phyloP scores from a whole-genome alignment of 495 filamentous ascomycete genomes.

The Neurospora terricola region DNA sequence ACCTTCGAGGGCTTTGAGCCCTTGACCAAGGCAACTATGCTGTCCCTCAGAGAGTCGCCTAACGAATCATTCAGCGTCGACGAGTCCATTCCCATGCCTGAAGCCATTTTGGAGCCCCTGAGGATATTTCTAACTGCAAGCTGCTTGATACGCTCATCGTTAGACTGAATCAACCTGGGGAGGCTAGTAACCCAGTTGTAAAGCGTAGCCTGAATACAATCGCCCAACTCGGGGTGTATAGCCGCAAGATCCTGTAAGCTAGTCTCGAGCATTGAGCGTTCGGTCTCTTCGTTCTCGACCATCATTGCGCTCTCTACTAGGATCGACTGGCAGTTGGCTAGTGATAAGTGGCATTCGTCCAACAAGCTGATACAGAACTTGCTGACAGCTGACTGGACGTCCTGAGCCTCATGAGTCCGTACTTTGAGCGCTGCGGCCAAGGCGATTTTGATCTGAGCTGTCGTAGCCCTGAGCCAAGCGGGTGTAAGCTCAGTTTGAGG shows the following conservation, averaged over 20 bases:
- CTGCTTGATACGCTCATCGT: constrained; percentile 68
- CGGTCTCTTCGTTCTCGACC: constrained; percentile 46
- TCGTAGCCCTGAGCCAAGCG: constrained; percentile 75
- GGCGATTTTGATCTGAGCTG: constrained; percentile 75
- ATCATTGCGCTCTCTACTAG: constrained; percentile 75
- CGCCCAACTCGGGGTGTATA: constrained; percentile 53
- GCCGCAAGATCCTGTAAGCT: constrained; percentile 50
- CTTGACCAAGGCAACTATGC: constrained; percentile 38
- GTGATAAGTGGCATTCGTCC: constrained; percentile 64
- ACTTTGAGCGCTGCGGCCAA: constrained; percentile 68
- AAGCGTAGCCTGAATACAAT: constrained; percentile 59
- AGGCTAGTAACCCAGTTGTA: constrained; percentile 76
- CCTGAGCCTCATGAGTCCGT: constrained; percentile 59
- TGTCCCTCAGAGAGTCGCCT: constrained; percentile 52
- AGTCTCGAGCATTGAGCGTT: constrained; percentile 30
- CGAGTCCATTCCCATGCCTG: constrained; percentile 54
- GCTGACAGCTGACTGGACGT: constrained; percentile 60
- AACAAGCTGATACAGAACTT: constrained; percentile 63
- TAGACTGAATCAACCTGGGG: constrained; percentile 73
- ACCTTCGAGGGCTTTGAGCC: constrained; percentile 23
- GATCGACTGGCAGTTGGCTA: constrained; percentile 57
- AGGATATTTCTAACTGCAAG: constrained; percentile 63
- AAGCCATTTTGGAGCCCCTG: constrained; percentile 59
- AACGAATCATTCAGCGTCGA: constrained; percentile 60
- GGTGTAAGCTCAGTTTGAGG: constrained; percentile 27